Percentiles rank a stretch among this genome's conserved stretches.
Conservation (phyloP, 2,329 filamentous ascomycete species). For the Ambrosiella cleistominuta region DNA sequence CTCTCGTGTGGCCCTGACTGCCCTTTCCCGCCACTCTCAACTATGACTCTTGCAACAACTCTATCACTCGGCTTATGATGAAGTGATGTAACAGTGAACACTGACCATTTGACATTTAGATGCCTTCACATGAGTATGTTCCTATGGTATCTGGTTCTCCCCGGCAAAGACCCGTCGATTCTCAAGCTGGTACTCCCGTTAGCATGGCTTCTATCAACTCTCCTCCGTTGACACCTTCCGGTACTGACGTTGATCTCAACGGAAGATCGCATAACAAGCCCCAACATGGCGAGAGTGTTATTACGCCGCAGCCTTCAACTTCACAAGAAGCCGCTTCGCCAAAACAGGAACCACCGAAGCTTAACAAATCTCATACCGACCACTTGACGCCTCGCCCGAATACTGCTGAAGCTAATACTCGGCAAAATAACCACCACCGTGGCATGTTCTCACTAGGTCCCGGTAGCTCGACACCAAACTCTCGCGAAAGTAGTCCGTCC, state of each 20-base stretch:
- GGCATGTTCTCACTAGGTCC: conserved; percentile 36
- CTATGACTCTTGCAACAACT: background rate
- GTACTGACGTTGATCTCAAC: conserved; percentile 33
- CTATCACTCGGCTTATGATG: background rate
- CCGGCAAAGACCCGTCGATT: conserved; percentile 7
- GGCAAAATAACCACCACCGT: conserved; percentile 27
- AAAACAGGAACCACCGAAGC: conserved; percentile 21
- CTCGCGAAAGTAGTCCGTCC: conserved; percentile 47
- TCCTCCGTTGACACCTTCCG: conserved; percentile 75
- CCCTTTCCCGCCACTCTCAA: background rate
- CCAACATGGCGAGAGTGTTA: conserved; percentile 25
- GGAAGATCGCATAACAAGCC: conserved; percentile 2
- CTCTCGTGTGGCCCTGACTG: background rate
- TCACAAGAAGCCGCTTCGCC: conserved; percentile 34
- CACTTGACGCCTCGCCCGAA: conserved; percentile 15
- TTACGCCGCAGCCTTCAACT: conserved; percentile 51
- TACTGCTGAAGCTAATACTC: conserved; percentile 3
- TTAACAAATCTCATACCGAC: conserved; percentile 26
- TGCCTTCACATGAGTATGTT: conserved; percentile 11
- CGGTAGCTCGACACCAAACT: conserved; percentile 35
- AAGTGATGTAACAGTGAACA: background rate
- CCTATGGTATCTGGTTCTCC: conserved; percentile 4
- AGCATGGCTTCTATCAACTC: conserved; percentile 59
- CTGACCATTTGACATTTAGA: conserved; percentile 5
- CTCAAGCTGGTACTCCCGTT: background rate